Evolutionary conservation across 495 filamentous ascomycete species (phyloP).

Genomic region (Talaromyces trachyspermus): DNA sequence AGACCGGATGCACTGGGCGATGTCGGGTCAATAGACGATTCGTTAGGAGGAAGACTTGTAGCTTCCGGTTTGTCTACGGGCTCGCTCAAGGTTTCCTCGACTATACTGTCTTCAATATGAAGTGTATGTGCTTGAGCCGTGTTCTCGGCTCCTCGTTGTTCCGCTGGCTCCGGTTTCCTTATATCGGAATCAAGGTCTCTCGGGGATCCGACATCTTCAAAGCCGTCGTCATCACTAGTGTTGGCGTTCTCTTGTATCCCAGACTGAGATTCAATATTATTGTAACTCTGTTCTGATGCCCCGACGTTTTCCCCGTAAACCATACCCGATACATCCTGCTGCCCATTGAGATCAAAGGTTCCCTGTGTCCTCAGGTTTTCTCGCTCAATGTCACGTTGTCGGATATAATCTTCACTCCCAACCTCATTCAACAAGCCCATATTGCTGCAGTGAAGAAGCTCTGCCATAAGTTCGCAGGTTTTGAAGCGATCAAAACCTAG

Average conservation of each 20-base stretch:
- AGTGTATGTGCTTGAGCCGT: slow-evolving; percentile 2
- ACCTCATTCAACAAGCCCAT: slow-evolving; percentile 94
- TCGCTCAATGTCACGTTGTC: slow-evolving; percentile 71
- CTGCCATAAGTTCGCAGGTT: slow-evolving; percentile 98
- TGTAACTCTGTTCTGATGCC: slow-evolving; percentile 32
- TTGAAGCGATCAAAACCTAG: slow-evolving; percentile 98
- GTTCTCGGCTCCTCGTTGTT: slow-evolving; percentile 7
- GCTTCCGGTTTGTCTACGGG: slow-evolving; percentile 8
- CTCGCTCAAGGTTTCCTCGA: slow-evolving; percentile 8
- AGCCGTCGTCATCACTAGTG: slow-evolving; percentile 82
- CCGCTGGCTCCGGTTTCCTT: slow-evolving; percentile 23
- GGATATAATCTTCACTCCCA: slow-evolving; percentile 83
- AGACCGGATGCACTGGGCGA: slow-evolving; percentile 45
- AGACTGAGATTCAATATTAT: slow-evolving; percentile 26
- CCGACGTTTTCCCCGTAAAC: slow-evolving; percentile 44
- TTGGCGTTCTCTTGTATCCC: slow-evolving; percentile 62
- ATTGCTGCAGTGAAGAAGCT: slow-evolving; percentile 96
- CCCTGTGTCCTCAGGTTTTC: slow-evolving; percentile 70
- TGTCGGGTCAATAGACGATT: slow-evolving; percentile 22
- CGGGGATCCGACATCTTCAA: slow-evolving; percentile 78
- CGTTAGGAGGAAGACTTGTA: slow-evolving; percentile 5
- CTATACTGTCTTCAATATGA: slow-evolving; percentile 5
- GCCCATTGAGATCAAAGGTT: slow-evolving; percentile 27
- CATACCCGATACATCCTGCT: slow-evolving; percentile 33
- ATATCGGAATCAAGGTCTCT: slow-evolving; percentile 50